These are phyloP conservation scores for Aureobasidium leucospermi DNA, from an alignment of 2,329 filamentous ascomycete species.

Conservation along the genomic window DNA sequence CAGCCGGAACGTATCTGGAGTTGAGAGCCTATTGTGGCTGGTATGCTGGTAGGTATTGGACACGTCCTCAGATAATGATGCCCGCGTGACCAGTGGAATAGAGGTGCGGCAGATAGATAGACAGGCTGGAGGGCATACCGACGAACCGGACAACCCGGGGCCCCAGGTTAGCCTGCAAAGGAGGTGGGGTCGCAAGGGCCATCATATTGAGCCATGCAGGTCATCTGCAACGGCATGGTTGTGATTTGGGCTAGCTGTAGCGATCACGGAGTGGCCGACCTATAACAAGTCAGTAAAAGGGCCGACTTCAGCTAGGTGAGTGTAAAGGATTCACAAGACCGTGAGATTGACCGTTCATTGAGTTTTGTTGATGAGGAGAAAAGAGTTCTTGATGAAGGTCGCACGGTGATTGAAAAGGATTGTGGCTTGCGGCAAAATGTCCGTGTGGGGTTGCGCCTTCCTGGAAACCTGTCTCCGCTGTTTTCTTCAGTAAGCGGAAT, in stretches of 20 bases:
- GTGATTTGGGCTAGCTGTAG: not conserved
- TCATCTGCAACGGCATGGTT: not conserved
- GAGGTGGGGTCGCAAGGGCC: not conserved
- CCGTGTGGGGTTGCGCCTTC: not conserved
- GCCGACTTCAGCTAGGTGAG: not conserved
- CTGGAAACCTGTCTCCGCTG: not conserved
- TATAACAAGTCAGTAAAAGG: not conserved
- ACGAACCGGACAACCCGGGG: not conserved
- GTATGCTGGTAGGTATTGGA: not conserved
- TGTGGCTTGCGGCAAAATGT: not conserved
- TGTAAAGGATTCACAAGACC: not conserved
- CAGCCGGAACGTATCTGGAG: not conserved
- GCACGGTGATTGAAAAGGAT: not conserved
- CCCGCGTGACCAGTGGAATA: conserved; percentile 6
- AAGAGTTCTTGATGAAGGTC: not conserved
- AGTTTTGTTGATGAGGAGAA: not conserved
- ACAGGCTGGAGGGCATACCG: not conserved
- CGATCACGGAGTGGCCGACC: not conserved
- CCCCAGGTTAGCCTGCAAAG: not conserved
- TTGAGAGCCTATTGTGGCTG: not conserved
- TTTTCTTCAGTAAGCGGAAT: not conserved
- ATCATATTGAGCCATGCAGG: not conserved
- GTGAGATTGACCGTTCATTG: not conserved
- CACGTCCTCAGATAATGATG: not conserved
- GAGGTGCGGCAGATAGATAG: not conserved